A percentile compares a stretch with the other conserved stretches of the same genome.
Evolutionary conservation across 2,329 filamentous ascomycete genomes (phyloP).

Genomic region (Xylaria digitata): DNA sequence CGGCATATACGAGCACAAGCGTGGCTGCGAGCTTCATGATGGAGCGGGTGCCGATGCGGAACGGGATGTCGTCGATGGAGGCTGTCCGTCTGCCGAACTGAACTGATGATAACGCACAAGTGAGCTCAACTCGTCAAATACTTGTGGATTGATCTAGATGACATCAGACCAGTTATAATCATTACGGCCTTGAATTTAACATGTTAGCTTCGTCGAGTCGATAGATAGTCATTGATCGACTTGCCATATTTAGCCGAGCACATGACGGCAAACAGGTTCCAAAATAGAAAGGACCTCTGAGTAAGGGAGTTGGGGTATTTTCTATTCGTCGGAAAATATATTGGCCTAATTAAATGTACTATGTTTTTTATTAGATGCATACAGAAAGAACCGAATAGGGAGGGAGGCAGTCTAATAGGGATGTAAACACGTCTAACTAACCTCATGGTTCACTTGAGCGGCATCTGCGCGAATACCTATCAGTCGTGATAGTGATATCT

Average conservation of each 20-base stretch:
- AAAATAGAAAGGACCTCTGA: conserved; percentile 27
- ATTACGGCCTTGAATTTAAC: conserved; percentile 17
- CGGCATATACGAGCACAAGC: conserved; percentile 42
- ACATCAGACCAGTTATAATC: conserved; percentile 37
- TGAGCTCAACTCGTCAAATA: conserved; percentile 23
- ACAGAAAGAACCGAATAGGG: neutral
- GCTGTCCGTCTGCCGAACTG: conserved; percentile 17
- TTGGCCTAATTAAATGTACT: conserved; percentile 22
- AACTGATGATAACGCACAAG: conserved; percentile 21
- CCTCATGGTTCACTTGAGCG: neutral
- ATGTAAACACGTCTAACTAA: neutral
- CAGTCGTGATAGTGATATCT: neutral
- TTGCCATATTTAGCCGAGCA: conserved; percentile 33
- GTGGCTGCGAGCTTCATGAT: conserved; percentile 42
- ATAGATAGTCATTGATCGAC: conserved; percentile 3
- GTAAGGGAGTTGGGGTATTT: neutral
- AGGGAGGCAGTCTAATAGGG: neutral
- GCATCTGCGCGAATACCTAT: neutral
- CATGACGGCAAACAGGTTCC: conserved; percentile 16
- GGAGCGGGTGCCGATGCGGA: conserved; percentile 17
- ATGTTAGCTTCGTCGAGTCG: conserved; percentile 16
- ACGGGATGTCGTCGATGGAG: conserved; percentile 8
- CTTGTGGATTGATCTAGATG: conserved; percentile 22
- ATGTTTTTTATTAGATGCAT: neutral
- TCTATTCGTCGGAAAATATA: conserved; percentile 26